Conservation (phyloP, 768 basidiomycete genomes). For the Dacryopinax primogenitus region DNA sequence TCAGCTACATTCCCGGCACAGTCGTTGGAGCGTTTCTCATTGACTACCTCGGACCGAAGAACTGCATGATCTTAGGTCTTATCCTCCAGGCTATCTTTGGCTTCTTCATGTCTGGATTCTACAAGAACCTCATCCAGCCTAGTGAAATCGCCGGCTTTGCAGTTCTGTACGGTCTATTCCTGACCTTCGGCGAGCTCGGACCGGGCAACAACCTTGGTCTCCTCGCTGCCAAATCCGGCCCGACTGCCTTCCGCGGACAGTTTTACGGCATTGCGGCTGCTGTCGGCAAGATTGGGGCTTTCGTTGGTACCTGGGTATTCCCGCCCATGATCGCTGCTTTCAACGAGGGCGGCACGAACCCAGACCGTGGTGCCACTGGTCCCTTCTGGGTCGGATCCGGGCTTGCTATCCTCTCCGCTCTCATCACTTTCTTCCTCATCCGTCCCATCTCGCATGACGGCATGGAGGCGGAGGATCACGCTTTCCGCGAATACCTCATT, state of each 20-base stretch:
- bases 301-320: conserved; percentile 57
- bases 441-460: conserved; percentile 61
- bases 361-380: conserved; percentile 56
- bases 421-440: conserved; percentile 60
- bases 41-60: conserved; percentile 26
- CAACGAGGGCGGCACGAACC: conserved; percentile 34
- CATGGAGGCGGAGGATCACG: conserved; percentile 61
- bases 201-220: conserved; percentile 81
- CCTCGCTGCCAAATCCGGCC: conserved; percentile 70
- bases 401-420: conserved; percentile 65
- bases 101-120: conserved; percentile 82
- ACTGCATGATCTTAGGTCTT: conserved; percentile 42
- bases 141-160: conserved; percentile 32
- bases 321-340: neutral
- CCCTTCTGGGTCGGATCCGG: conserved; percentile 73
- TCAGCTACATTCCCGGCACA: conserved; percentile 53
- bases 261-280: conserved; percentile 81
- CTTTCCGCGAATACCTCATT: conserved; percentile 77
- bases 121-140: conserved; percentile 32
- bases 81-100: conserved; percentile 58
- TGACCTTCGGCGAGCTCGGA: conserved; percentile 75
- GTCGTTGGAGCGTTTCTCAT: conserved; percentile 28
- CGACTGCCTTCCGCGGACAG: conserved; percentile 75
- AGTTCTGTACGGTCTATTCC: conserved; percentile 81
- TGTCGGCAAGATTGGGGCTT: conserved; percentile 58